Base-by-base conservation (phyloP, 1,284 basidiomycete species). In the Cystobasidiaceae sp. region DNA sequence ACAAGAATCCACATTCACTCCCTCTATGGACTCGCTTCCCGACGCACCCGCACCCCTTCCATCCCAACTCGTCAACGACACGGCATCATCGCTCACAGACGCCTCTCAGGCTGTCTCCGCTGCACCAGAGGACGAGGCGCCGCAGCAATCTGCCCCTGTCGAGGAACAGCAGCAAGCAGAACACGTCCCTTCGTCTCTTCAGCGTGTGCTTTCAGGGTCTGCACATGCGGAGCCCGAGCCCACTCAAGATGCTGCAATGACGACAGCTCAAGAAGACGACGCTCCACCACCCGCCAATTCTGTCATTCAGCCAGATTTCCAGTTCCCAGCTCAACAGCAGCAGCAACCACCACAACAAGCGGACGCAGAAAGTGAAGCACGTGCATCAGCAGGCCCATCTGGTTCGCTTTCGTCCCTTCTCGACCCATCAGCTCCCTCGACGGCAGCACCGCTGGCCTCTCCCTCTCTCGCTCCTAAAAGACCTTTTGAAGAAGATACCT, bases 11-110 rank as follows among this genome's bases (percentile, higher is more conserved):
- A 23, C 46, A 13, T 50, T 50, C 48, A 25, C 48, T 15, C 54
- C 39, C 28, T 57, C 54, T 4, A 32, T 64, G 33, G 37, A 52
- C 17, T 55, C 61, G 3, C 41, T 64, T 4, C 61, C 61, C 21
- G 46, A 64, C 46, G 51, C 34, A 11, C 61, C 61, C n/a, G 44
- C 61, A 34, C 61, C 61, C 25, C 33, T 64, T 3, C 61, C 61
- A 45, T 64, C 61, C 25, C 61, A 64, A 30, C 52, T 64, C 30
- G 61, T 56, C 41, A 46, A 64, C 28, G 25, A 33, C 21, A 33
- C 61, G 37, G 51, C 28, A 34, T 23, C 51, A 27, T 28, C 50
- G 2, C 37, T 39, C 37, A 64, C 61, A 19, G 61, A 64, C 32
- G 37, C 25, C 9, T 30, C 34, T n/a, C 46, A 51, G 37, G 23